Evolutionary conservation across 176 grass and related monocot species (phyloP).

Genomic region (Otatea glauca): DNA sequence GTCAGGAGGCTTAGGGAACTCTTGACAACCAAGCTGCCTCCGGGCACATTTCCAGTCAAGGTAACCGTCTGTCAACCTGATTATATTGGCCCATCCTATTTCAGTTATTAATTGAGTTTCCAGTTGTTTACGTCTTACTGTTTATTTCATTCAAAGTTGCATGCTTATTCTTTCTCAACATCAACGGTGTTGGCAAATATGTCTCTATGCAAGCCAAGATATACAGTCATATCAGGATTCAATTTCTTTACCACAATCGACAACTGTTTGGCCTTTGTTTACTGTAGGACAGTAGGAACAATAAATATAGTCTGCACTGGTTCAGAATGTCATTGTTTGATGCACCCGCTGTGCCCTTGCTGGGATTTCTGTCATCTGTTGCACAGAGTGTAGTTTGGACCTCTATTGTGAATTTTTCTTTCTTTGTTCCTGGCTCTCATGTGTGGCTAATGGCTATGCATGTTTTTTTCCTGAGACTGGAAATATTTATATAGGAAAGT

Average conservation of each 20-base stretch:
- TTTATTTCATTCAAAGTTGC: constrained; percentile 23
- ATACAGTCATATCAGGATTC: constrained; percentile 18
- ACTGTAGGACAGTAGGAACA: neutral
- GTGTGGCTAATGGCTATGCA: constrained; percentile 1
- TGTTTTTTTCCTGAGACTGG: neutral
- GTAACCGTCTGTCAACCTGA: constrained; percentile 45
- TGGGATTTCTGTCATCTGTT: neutral
- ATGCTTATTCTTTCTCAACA: constrained; percentile 24
- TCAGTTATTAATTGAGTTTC: neutral
- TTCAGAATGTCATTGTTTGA: neutral
- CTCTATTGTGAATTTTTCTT: neutral
- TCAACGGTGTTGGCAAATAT: neutral
- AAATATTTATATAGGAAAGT: constrained; percentile 5
- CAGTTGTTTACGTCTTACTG: neutral
- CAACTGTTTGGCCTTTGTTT: neutral
- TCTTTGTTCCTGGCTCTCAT: constrained; percentile 4
- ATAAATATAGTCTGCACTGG: neutral
- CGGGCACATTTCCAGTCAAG: constrained; percentile 95
- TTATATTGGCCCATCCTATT: neutral
- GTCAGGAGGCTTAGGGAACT: constrained; percentile 93
- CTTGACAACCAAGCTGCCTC: constrained; percentile 86
- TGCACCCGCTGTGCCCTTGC: neutral
- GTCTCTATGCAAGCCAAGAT: neutral
- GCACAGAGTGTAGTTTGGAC: neutral
- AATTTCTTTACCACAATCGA: neutral